A percentile compares a stretch with the other conserved stretches of the same genome.
Evolutionary conservation across 2,329 filamentous ascomycete species (phyloP).

Genomic region (Colletotrichum tofieldiae): DNA sequence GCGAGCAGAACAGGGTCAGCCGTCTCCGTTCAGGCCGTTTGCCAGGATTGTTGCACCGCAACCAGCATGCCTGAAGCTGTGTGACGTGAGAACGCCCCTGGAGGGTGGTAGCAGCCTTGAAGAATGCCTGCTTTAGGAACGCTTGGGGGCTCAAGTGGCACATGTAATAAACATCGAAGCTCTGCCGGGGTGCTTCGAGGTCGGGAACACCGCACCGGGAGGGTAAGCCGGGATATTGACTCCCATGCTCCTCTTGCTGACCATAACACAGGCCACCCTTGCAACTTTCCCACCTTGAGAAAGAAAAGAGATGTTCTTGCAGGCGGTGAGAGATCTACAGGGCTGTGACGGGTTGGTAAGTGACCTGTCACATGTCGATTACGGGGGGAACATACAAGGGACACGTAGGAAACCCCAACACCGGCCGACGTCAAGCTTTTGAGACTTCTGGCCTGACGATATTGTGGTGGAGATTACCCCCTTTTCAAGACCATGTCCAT

Average conservation of each 20-base stretch:
- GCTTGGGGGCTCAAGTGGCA: background rate
- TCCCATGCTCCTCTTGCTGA: constrained; percentile 9
- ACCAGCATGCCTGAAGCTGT: constrained; percentile 9
- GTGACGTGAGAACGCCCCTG: constrained; percentile 19
- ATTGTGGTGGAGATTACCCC: constrained; percentile 36
- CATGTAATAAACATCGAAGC: constrained; percentile 1
- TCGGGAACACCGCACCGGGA: background rate
- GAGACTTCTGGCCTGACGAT: constrained; percentile 33
- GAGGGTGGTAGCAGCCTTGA: constrained; percentile 21
- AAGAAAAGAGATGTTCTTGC: constrained; percentile 6
- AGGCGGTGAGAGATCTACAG: constrained; percentile 42
- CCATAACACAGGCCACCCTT: constrained; percentile 16
- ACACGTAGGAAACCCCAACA: background rate
- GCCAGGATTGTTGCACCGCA: constrained; percentile 7
- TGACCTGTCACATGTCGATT: constrained; percentile 34
- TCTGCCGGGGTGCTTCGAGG: constrained; percentile 2
- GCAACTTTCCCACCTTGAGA: background rate
- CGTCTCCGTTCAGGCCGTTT: background rate
- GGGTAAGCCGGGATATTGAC: constrained; percentile 12
- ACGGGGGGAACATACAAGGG: constrained; percentile 22
- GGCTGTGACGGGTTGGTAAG: constrained; percentile 33
- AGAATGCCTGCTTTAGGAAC: constrained; percentile 26
- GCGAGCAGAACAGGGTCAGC: background rate
- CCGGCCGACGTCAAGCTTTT: constrained; percentile 36
- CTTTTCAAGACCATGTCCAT: constrained; percentile 6